Base-by-base conservation (phyloP, 2,329 filamentous ascomycete genomes). In the Calonectria crousiana region DNA sequence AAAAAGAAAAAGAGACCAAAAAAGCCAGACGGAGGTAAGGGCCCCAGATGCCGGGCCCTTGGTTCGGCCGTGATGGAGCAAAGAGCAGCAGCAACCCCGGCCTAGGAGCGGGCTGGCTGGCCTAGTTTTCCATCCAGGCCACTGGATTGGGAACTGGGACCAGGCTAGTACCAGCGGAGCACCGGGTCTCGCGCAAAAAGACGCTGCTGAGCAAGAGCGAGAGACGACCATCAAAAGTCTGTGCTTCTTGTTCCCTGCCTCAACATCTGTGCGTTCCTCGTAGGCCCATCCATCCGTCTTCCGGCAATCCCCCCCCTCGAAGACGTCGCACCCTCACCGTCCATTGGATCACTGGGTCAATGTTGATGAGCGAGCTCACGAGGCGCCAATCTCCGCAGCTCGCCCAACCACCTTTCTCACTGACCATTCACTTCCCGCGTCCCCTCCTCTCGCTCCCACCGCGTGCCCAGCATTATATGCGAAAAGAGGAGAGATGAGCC, bases 11-110 rank as follows among this genome's bases (percentile, higher is more conserved):
- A 47, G 11, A 30, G n/a, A 14, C 65, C 32, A 41, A 58, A 62
- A 41, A 62, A 62, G 36, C 58, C 66, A 28, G 26, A 32, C 20
- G 51, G 30, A 67, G 26, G 26, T 13, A 28, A 41, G 58, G n/a
- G 38, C 34, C 32, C 67, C 67, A 38, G 30, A 62, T n/a, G 67
- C 67, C 67, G 67, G 67, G 67, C 58, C 44, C 30, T 69, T 69
- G 67, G 67, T 51, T 62, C 67, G 32, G 32, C 41, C 53, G 53
- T 30, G 44, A 38, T n/a, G n/a, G 67, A 69, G 53, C 52, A 58
- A 18, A 58, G 52, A 58, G 52, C 52, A 36, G 32, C 52, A 36
- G n/a, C 52, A 58, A 58, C 30, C 52, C 52, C 52, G 52, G 52
- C 52, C 30, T 58, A n/a, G 52, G 18, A 36, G 52, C 52, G 67